Base-by-base conservation (phyloP, 2,329 filamentous ascomycete species). In the Periconia macrospinosa region DNA sequence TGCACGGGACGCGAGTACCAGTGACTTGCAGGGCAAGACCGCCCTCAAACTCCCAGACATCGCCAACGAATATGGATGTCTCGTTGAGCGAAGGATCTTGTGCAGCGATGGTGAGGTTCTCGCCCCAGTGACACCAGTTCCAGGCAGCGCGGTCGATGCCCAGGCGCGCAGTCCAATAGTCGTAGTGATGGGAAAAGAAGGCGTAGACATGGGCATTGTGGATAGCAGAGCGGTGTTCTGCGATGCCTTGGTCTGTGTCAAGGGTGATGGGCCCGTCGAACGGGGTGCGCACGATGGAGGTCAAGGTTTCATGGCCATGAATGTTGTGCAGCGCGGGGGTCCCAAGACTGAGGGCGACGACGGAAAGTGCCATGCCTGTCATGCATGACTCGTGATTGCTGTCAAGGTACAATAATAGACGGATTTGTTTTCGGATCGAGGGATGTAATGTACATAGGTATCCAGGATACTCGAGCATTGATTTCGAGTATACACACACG, bases 131-230 rank as follows among this genome's bases (percentile, higher is more conserved):
- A 20, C 20, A 20, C 50, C 50, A 53, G 30, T 53, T 30, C 45
- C 45, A 53, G 11, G 35, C 15, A 18, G 30, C 17, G 35, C 50
- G 35, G 18, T 42, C 50, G 13, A 53, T 19, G 17, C 45, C 40
- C 15, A 48, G 45, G 15, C 30, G 19, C 2, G 20, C 9, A 9
- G 45, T 43, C 50, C 45, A 53, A 17, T 48, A 47, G 19, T 53
- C 45, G 45, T 53, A 53, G 17, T 53, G 50, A 8, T 53, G 40
- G 15, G 50, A 15, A 19, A 53, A 53, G 17, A 53, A 49, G 5
- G 50, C 50, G 40, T 52, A 49, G 15, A 49, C 50, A 13, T 48
- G 50, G 2, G 45, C 45, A 33, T 53, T 17, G 41, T 53, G 50
- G 8, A 49, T n/a, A 14, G 50, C 50, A 14, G 37, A 30, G 18